Percentiles rank a stretch among this genome's conserved stretches.
Conservation (phyloP, 1,139 yeast genomes). For the Ogataea hybrid region DNA sequence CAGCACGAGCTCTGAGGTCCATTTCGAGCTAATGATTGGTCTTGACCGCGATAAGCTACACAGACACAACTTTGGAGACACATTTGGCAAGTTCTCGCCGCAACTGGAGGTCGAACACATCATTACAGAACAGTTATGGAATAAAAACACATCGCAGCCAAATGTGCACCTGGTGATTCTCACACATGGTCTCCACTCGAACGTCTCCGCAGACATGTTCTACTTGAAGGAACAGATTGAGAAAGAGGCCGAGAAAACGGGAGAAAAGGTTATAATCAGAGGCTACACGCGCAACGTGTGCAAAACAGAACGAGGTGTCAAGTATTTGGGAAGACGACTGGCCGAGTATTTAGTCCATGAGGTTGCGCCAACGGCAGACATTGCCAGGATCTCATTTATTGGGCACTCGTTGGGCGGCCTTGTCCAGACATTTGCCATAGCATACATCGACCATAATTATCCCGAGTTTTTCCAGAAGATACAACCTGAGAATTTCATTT, state of each 20-base stretch:
- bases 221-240: conserved; percentile 84
- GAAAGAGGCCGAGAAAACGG: conserved; percentile 39
- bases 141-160: conserved; percentile 45
- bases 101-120: conserved; percentile 43
- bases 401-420: conserved; percentile 95
- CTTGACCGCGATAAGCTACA: conserved; percentile 46
- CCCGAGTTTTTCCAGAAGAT: conserved; percentile 66
- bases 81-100: conserved; percentile 23
- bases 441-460: conserved; percentile 67
- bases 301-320: conserved; percentile 87
- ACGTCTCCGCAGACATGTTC: conserved; percentile 83
- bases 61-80: conserved; percentile 36
- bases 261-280: conserved; percentile 68
- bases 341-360: conserved; percentile 74
- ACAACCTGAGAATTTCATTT: conserved; percentile 75
- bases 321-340: conserved; percentile 77
- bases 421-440: conserved; percentile 87
- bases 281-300: conserved; percentile 86
- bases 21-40: conserved; percentile 68
- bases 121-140: conserved; percentile 78
- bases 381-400: conserved; percentile 72
- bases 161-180: conserved; percentile 74
- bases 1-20: conserved; percentile 63
- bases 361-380: conserved; percentile 38
- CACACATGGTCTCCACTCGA: conserved; percentile 92